These are phyloP conservation scores for Globisporangium iwayamae DNA, from an alignment of 352 stramenopile genomes.

Conservation along the genomic window DNA sequence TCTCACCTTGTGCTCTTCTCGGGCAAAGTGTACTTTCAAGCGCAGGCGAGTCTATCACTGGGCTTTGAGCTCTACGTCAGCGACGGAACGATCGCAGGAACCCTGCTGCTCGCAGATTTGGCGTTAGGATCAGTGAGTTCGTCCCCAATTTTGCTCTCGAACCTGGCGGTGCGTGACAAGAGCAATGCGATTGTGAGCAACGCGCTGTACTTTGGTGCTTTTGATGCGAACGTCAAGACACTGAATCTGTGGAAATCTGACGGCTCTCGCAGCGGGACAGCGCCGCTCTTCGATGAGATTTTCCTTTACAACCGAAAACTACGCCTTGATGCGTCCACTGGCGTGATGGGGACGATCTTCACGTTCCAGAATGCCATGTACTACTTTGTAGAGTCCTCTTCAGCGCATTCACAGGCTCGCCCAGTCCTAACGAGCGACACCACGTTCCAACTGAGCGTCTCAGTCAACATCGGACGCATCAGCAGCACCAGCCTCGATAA, in stretches of 20 bases:
- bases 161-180: constrained; percentile 4
- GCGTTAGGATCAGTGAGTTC: constrained; percentile 23
- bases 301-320: constrained; percentile 18
- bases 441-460: constrained; percentile 20
- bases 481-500: constrained; percentile 1
- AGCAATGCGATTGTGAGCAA: constrained; percentile 10
- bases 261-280: constrained; percentile 22
- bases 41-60: constrained; percentile 17
- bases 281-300: constrained; percentile 21
- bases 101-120: constrained; percentile 34
- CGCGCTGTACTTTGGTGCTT: constrained; percentile 27
- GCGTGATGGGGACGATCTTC: constrained; percentile 10
- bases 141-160: constrained; percentile 22
- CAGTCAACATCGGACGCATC: constrained; percentile 21
- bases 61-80: constrained; percentile 57
- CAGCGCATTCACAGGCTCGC: neutral
- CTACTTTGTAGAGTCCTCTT: constrained; percentile 18
- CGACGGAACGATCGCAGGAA: constrained; percentile 43
- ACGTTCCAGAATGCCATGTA: constrained; percentile 22
- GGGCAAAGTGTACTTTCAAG: constrained; percentile 36
- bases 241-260: constrained; percentile 32
- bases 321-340: constrained; percentile 5
- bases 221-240: constrained; percentile 9
- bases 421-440: neutral
- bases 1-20: constrained; percentile 35